phyloP scores from a whole-genome alignment of 352 stramenopile genomes.

The Phytophthora agathidicida region DNA sequence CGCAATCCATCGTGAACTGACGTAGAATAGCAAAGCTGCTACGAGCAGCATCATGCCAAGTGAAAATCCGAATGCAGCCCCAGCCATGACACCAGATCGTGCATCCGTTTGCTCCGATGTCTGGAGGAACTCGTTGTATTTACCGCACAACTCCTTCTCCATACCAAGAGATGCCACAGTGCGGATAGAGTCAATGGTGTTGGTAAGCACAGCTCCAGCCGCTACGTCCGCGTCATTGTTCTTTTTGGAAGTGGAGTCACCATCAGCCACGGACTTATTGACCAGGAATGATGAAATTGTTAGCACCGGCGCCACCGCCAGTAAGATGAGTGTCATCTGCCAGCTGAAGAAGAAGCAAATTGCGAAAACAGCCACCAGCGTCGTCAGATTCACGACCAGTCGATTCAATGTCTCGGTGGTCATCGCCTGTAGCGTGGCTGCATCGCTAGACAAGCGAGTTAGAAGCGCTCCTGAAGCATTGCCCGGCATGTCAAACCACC shows the following conservation, averaged over 20 bases:
- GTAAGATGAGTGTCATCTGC: slow-evolving; percentile 47
- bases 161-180: neutral
- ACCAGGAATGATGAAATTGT: neutral
- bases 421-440: slow-evolving; percentile 57
- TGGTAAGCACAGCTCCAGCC: neutral
- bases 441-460: slow-evolving; percentile 59
- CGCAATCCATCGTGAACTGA: neutral
- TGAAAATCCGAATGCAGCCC: neutral
- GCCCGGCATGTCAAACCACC: slow-evolving; percentile 67
- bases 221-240: neutral
- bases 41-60: neutral
- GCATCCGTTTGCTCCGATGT: neutral
- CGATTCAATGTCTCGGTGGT: slow-evolving; percentile 43
- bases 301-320: slow-evolving; percentile 35
- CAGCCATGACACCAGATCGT: neutral
- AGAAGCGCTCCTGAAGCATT: slow-evolving; percentile 65
- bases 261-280: neutral
- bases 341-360: slow-evolving; percentile 49
- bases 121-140: neutral
- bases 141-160: neutral
- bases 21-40: neutral
- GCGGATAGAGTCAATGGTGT: neutral
- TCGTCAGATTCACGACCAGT: slow-evolving; percentile 33
- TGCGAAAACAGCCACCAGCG: slow-evolving; percentile 28
- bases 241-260: neutral